Evolutionary conservation across 495 filamentous ascomycete genomes (phyloP).

Genomic region (Aspergillus baeticus): DNA sequence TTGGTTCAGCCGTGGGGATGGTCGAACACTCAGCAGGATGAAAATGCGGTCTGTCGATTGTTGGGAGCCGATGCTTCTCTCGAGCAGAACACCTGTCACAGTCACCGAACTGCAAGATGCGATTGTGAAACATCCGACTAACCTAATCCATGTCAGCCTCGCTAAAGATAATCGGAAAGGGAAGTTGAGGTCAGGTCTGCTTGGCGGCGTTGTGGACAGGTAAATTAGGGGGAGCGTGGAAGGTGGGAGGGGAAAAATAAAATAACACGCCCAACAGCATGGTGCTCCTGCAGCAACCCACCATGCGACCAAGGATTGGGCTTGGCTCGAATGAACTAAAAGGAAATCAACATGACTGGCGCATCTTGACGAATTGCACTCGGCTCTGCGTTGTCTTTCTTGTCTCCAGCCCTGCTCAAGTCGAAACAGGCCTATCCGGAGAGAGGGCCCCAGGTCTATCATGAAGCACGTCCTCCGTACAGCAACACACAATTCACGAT

Average conservation of each 20-base stretch:
- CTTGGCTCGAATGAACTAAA: slow-evolving; percentile 3
- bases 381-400: neutral
- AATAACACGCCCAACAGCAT: neutral
- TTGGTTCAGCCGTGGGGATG: slow-evolving; percentile 10
- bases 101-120: neutral
- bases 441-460: slow-evolving; percentile 11
- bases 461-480: slow-evolving; percentile 2
- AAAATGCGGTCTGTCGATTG: slow-evolving; percentile 13
- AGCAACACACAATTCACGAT: neutral
- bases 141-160: slow-evolving; percentile 6
- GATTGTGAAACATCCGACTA: neutral
- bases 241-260: neutral
- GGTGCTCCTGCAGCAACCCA: neutral
- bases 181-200: slow-evolving; percentile 8
- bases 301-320: neutral
- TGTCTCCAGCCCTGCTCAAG: neutral
- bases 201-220: slow-evolving; percentile 3
- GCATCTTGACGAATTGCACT: neutral
- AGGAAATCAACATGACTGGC: slow-evolving; percentile 7
- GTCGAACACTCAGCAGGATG: neutral
- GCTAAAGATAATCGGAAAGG: slow-evolving; percentile 17
- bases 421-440: slow-evolving; percentile 12
- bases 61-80: neutral
- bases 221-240: neutral
- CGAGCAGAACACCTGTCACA: neutral